A percentile compares a stretch with the other conserved stretches of the same genome.
These are phyloP conservation scores for Nannizzia gypsea DNA, from an alignment of 2,329 filamentous ascomycete genomes.

Conservation along the genomic window DNA sequence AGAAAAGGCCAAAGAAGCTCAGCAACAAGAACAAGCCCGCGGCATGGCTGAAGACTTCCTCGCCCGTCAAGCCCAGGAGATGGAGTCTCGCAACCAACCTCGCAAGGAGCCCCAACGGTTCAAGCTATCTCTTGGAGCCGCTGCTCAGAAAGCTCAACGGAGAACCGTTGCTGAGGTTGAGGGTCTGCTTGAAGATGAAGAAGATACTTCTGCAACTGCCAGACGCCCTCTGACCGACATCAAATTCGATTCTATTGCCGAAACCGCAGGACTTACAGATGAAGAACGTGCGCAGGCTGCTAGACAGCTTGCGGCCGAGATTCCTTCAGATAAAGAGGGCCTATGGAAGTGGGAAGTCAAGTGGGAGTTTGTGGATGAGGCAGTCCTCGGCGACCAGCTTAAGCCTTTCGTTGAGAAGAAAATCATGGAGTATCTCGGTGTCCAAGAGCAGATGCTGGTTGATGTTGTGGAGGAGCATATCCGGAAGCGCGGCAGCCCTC, in stretches of 20 bases:
- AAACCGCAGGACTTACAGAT: constrained; percentile 60
- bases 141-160: constrained; percentile 61
- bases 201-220: constrained; percentile 57
- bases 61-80: constrained; percentile 67
- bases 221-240: constrained; percentile 72
- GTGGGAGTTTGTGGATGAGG: constrained; percentile 81
- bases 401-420: constrained; percentile 96
- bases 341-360: constrained; percentile 88
- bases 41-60: constrained; percentile 87
- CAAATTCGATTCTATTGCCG: constrained; percentile 60
- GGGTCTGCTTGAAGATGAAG: constrained; percentile 87
- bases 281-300: constrained; percentile 79
- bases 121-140: constrained; percentile 84
- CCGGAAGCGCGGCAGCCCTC: constrained; percentile 60
- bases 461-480: constrained; percentile 86
- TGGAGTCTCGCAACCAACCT: constrained; percentile 40
- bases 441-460: constrained; percentile 91
- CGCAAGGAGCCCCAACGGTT: constrained; percentile 58
- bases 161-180: constrained; percentile 90
- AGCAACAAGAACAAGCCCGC: constrained; percentile 63
- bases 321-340: constrained; percentile 73
- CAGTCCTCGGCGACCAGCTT: constrained; percentile 70
- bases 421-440: constrained; percentile 88
- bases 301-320: constrained; percentile 72
- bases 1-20: constrained; percentile 57